Evolutionary conservation across 305 asterid species (phyloP), one percentile per base, ranked within the genome.

Genomic region (Plantago coronopus): DNA sequence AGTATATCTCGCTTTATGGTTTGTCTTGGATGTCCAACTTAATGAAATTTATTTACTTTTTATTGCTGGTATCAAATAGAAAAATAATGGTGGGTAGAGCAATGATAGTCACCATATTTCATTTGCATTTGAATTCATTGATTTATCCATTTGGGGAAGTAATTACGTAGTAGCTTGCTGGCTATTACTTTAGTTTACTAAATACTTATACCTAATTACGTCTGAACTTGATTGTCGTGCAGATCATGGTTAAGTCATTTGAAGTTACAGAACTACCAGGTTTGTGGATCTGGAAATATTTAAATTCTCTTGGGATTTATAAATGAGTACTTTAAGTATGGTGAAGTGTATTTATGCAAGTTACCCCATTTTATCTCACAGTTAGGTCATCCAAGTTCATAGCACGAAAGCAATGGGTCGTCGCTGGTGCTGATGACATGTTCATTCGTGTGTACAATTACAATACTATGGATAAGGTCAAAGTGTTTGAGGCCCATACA

Each of bases 251-350:
- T 62, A 89, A 91, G 74, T 88, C 98, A 59, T 91, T 91, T 56
- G 98, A 91, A 79, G 95, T 74, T 69, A 84, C 96, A 47, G 98
- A 91, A 63, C 75, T 91, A 62, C 98, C 98, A 84, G 98, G 98
- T 91, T 74, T 71, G 48, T 54, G 63, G 74, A 58, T 8, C 53
- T 64, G 17, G 57, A 68, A 71, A 48, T 49, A 37, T 46, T 57
- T 31, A 48, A 55, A 25, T 53, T 18, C 67, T 42, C 62, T 69
- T 70, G 23, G 23, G 54, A 38, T 69, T 67, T 57, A 23, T 71
- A 57, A 59, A 45, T 40, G 47, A 50, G 23, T 53, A 49, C 40
- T 55, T 54, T 72, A n/a, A 63, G 47, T 47, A 57, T 16, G 17
- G 22, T 42, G 47, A 62, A 43, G 54, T 37, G 45, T 31, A 57